Base-by-base conservation (phyloP, 768 basidiomycete genomes). In the Termitomyces sp. region DNA sequence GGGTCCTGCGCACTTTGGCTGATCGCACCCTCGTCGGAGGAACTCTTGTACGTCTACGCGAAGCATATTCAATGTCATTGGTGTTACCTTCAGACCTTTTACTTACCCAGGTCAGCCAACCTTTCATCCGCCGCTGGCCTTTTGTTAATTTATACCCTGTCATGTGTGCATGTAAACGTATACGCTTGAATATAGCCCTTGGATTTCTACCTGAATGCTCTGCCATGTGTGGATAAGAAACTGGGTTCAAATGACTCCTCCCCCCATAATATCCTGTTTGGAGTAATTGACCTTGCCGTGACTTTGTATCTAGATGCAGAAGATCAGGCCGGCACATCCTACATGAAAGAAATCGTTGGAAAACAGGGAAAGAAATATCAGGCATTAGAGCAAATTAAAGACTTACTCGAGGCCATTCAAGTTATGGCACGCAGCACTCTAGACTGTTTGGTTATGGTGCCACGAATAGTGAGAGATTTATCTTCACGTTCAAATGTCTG, bases 151-250 rank as follows among this genome's bases (percentile, higher is more conserved):
- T 42, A 61, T 64, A 56, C 58, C 39, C 54, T 53, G 56, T 63
- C 57, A 32, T 54, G 47, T 56, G 58, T 60, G 43, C 62, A 59
- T 62, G 60, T 62, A 63, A 46, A 47, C 39, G 55, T 50, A 57
- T 52, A 55, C 42, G 56, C 44, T 55, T 64, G 50, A 63, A 61
- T 70, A 66, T 69, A 85, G 83, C 78, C 80, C 46, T 71, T 81
- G 72, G 75, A 79, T 69, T 75, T 81, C 65, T 76, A 75, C 62
- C 67, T 81, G 71, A 75, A 70, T 61, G 72, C 71, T 56, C 70
- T 72, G 27, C 67, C 70, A 54, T 70, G 55, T 58, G 58, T 53
- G 65, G 70, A 67, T 57, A 64, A 61, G 39, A 61, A 59, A 47
- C 63, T 65, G 55, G 59, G 56, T 43, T 27, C 47, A 31, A 67